Evolutionary conservation across 2,329 filamentous ascomycete genomes (phyloP).

Genomic region (Fusarium sp.): DNA sequence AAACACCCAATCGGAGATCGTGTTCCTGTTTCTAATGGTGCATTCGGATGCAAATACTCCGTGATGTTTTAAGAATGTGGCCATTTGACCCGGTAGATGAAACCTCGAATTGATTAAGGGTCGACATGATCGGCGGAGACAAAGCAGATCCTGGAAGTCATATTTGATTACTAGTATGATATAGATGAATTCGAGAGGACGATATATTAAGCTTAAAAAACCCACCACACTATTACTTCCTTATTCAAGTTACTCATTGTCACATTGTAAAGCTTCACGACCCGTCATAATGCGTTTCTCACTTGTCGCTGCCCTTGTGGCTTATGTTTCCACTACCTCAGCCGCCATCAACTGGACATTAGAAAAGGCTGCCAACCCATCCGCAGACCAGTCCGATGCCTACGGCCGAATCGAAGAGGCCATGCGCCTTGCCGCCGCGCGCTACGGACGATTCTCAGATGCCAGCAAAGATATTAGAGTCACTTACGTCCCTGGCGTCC

Average conservation of each 20-base stretch:
- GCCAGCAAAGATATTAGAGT: constrained; percentile 59
- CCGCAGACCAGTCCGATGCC: constrained; percentile 60
- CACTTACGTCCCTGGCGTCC: constrained; percentile 60
- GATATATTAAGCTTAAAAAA: not conserved
- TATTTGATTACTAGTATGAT: constrained; percentile 1
- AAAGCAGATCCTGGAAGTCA: constrained; percentile 18
- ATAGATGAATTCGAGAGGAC: not conserved
- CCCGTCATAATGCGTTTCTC: constrained; percentile 54
- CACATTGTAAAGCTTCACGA: not conserved
- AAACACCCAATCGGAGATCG: constrained; percentile 13
- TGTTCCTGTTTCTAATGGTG: not conserved
- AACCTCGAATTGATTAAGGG: constrained; percentile 21
- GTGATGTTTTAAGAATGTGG: constrained; percentile 22
- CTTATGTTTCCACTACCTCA: constrained; percentile 53
- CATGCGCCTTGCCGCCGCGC: constrained; percentile 58
- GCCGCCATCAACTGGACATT: constrained; percentile 59
- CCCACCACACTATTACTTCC: not conserved
- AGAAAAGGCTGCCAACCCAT: constrained; percentile 57
- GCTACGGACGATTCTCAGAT: constrained; percentile 55
- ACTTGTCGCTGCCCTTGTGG: constrained; percentile 48
- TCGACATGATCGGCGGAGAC: constrained; percentile 2
- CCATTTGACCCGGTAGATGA: constrained; percentile 17
- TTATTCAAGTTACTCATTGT: not conserved
- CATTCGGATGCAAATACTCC: constrained; percentile 23
- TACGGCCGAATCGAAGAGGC: constrained; percentile 60